These are phyloP conservation scores for Chlorella sorokiniana DNA, from an alignment of 139 green algal species.

Conservation along the genomic window DNA sequence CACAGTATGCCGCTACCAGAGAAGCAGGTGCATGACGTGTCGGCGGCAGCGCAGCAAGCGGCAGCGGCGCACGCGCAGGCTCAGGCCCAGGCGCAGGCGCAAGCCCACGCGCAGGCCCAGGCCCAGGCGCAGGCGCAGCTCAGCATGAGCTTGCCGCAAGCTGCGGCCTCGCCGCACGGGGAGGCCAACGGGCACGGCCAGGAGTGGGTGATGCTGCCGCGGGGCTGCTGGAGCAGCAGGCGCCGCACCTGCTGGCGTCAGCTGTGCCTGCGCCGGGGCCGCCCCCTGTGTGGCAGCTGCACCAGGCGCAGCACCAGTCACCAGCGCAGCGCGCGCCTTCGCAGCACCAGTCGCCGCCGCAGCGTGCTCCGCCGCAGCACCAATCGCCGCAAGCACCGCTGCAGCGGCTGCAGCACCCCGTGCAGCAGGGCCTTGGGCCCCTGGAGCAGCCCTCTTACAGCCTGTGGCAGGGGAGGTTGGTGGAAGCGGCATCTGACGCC, in stretches of 20 bases:
- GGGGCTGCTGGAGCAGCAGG: conserved; percentile 21
- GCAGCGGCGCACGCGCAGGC: background rate
- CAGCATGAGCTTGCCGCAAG: no score
- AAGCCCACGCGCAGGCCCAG: no score
- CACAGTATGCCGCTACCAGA: background rate
- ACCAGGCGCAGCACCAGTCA: background rate
- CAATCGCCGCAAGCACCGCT: background rate
- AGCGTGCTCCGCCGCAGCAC: background rate
- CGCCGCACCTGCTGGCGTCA: conserved; percentile 4
- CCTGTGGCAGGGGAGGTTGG: conserved; percentile 10
- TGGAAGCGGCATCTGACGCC: conserved; percentile 21
- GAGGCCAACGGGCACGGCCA: background rate
- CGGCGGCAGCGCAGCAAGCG: background rate
- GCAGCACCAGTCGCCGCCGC: background rate
- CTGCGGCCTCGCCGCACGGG: no score
- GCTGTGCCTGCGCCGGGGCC: background rate
- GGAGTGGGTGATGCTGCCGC: conserved; percentile 29
- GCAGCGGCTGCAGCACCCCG: background rate
- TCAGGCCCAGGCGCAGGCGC: no score
- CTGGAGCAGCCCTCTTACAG: conserved; percentile 1
- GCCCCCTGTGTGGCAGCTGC: background rate
- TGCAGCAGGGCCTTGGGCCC: background rate
- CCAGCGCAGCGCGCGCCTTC: background rate
- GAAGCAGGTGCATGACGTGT: background rate
- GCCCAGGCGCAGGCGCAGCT: background rate